These are phyloP conservation scores for Chrysoporthe puriensis DNA, from an alignment of 2,329 filamentous ascomycete genomes.

Conservation along the genomic window DNA sequence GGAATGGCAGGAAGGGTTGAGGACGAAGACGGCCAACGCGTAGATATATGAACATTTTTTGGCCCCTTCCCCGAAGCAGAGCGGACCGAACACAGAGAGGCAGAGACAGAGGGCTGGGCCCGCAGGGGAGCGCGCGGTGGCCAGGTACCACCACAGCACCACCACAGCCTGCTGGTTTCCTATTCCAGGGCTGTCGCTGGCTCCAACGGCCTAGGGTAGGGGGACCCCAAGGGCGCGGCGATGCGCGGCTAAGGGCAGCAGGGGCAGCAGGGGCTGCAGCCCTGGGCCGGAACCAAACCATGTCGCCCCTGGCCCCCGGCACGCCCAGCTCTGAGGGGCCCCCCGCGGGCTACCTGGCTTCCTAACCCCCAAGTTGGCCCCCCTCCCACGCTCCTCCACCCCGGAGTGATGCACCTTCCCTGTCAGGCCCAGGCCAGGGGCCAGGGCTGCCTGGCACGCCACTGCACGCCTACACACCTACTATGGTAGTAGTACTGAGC, in stretches of 20 bases:
- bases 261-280: not conserved
- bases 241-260: too few relatives aligned
- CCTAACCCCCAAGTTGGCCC: not conserved
- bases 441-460: not conserved
- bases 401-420: not conserved
- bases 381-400: not conserved
- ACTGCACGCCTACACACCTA: too few relatives aligned
- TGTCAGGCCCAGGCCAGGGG: not conserved
- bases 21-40: constrained; percentile 12
- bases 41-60: constrained; percentile 11
- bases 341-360: not conserved
- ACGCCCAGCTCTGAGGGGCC: not conserved
- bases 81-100: not conserved
- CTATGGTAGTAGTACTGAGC: too few relatives aligned
- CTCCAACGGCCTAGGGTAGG: not conserved
- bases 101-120: not conserved
- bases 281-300: not conserved
- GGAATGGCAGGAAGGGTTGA: not conserved
- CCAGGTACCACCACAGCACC: not conserved
- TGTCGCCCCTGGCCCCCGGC: not conserved
- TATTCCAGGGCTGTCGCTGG: not conserved
- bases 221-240: constrained; percentile 5
- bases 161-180: constrained; percentile 1
- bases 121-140: not conserved
- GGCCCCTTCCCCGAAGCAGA: not conserved